Conservation (phyloP, 805 yeast species). For the Nematodospora valgi region DNA sequence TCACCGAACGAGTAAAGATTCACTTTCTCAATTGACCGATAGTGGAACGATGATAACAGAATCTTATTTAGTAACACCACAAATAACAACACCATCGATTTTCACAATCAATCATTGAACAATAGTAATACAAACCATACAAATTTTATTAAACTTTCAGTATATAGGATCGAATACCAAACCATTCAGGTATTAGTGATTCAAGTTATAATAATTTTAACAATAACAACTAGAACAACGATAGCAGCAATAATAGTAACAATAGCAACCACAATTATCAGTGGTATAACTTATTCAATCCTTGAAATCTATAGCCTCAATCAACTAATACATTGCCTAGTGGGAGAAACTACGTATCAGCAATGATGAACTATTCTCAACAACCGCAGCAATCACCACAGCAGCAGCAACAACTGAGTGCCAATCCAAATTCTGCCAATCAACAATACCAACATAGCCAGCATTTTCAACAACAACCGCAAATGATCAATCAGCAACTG, state of each 20-base stretch:
- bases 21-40: neutral
- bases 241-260: too few species aligned
- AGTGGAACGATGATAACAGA: neutral
- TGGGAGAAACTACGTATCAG: neutral
- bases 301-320: too few species aligned
- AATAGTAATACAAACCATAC: neutral
- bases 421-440: conserved; percentile 3
- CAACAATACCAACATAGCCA: conserved; percentile 3
- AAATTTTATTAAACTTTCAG: neutral
- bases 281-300: too few species aligned
- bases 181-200: too few species aligned
- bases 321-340: too few species aligned
- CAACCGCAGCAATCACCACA: conserved; percentile 2
- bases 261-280: too few species aligned
- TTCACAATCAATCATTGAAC: neutral
- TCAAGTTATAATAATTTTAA: too few species aligned
- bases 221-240: too few species aligned
- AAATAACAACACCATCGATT: conserved; percentile 2
- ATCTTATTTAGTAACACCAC: neutral
- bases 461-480: conserved; percentile 6
- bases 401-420: neutral
- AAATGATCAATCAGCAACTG: conserved; percentile 1
- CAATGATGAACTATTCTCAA: conserved; percentile 6
- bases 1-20: too few species aligned
- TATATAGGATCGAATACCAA: too few species aligned